These are phyloP conservation scores for Pestalotiopsis sp. DNA, from an alignment of 2,329 filamentous ascomycete species.

Conservation along the genomic window DNA sequence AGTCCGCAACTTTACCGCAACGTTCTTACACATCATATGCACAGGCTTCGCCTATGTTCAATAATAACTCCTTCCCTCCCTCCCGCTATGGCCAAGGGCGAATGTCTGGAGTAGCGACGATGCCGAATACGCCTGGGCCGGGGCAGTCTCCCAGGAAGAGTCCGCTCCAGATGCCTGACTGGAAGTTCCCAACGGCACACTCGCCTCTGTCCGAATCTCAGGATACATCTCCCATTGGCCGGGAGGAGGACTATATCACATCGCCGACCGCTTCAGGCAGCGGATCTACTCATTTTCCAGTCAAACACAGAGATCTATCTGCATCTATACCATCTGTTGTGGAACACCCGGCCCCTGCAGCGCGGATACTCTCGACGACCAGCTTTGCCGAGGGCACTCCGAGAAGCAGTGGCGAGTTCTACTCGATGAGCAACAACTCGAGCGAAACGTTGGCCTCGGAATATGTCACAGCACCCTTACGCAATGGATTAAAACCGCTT, in stretches of 20 bases:
- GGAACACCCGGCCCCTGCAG: constrained; percentile 61
- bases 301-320: constrained; percentile 42
- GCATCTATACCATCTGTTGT: constrained; percentile 48
- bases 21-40: constrained; percentile 42
- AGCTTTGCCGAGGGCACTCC: constrained; percentile 78
- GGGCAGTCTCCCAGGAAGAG: constrained; percentile 43
- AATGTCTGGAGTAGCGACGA: constrained; percentile 43
- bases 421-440: constrained; percentile 92
- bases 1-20: constrained; percentile 42
- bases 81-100: constrained; percentile 44
- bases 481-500: constrained; percentile 39
- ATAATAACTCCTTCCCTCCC: constrained; percentile 55
- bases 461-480: constrained; percentile 64
- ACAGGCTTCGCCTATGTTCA: constrained; percentile 53
- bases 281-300: constrained; percentile 38
- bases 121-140: constrained; percentile 47
- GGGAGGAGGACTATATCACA: constrained; percentile 39
- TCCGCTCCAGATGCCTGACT: constrained; percentile 53
- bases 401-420: constrained; percentile 91
- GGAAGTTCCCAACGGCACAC: constrained; percentile 56
- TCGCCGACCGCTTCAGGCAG: constrained; percentile 38
- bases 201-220: constrained; percentile 39
- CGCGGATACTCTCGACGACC: constrained; percentile 75
- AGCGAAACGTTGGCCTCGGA: constrained; percentile 92
- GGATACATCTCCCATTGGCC: constrained; percentile 28